Conservation (phyloP, 305 asterid species). For the Lippia alba region DNA sequence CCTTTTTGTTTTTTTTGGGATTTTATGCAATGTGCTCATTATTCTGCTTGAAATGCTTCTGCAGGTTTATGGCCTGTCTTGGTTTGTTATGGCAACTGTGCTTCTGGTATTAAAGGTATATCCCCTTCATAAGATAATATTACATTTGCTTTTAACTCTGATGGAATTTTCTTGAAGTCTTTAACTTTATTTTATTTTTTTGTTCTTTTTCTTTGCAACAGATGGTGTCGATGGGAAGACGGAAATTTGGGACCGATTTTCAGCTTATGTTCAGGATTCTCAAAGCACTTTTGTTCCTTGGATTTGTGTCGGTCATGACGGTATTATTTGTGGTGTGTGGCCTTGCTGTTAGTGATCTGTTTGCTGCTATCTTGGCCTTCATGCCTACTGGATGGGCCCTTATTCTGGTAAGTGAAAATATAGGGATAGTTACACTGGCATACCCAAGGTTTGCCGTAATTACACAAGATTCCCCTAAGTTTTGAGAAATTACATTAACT, state of each 20-base stretch:
- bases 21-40: slow-evolving; percentile 32
- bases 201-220: slow-evolving; percentile 33
- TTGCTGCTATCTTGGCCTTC: slow-evolving; percentile 92
- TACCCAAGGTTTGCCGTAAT: too few relatives aligned
- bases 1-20: not conserved
- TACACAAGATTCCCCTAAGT: too few relatives aligned
- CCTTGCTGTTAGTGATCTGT: slow-evolving; percentile 75
- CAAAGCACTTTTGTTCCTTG: slow-evolving; percentile 91
- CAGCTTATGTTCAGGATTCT: slow-evolving; percentile 99
- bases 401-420: slow-evolving; percentile 61
- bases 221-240: slow-evolving; percentile 98
- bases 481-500: too few relatives aligned
- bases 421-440: too few relatives aligned
- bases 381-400: slow-evolving; percentile 99
- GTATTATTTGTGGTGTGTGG: slow-evolving; percentile 80
- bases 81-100: slow-evolving; percentile 87
- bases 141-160: too few relatives aligned
- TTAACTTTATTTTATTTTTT: not conserved
- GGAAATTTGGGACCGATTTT: slow-evolving; percentile 93
- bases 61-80: slow-evolving; percentile 95
- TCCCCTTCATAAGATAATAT: not conserved
- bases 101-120: slow-evolving; percentile 87
- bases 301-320: slow-evolving; percentile 86
- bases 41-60: slow-evolving; percentile 31
- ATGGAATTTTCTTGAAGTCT: not conserved